A percentile compares a stretch with the other conserved stretches of the same genome.
phyloP scores from a whole-genome alignment of 179 eudicot genomes.

The Drosera spatulata region DNA sequence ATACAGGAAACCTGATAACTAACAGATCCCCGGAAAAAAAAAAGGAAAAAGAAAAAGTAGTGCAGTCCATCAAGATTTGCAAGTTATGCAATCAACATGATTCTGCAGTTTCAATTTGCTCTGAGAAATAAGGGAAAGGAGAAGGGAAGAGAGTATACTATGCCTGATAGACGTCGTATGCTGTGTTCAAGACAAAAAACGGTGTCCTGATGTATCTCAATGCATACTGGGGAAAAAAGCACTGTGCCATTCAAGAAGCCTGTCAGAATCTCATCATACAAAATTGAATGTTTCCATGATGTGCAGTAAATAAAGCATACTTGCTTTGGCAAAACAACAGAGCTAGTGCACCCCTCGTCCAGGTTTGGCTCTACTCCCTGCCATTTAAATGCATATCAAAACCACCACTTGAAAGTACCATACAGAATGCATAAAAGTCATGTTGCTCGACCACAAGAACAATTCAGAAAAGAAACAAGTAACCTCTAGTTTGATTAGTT shows the following conservation, averaged over 20 bases:
- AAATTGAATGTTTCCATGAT: no score
- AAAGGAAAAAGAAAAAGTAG: background rate
- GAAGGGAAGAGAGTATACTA: background rate
- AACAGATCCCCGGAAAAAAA: background rate
- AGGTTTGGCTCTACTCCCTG: slow-evolving; percentile 67
- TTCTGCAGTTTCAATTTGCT: background rate
- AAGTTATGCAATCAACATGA: background rate
- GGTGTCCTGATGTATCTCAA: slow-evolving; percentile 63
- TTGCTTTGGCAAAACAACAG: slow-evolving; percentile 32
- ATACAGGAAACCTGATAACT: background rate
- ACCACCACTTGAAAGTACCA: no score
- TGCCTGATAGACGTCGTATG: slow-evolving; percentile 95
- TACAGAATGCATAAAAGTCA: no score
- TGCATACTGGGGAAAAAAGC: slow-evolving; percentile 79
- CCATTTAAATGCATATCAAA: background rate
- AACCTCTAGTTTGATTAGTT: no score
- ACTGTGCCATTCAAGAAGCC: slow-evolving; percentile 30
- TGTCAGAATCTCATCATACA: background rate
- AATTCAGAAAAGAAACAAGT: no score
- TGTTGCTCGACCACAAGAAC: no score
- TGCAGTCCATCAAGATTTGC: background rate
- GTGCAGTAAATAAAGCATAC: slow-evolving; percentile 21
- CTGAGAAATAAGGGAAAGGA: background rate
- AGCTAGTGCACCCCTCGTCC: slow-evolving; percentile 50
- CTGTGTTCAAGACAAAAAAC: slow-evolving; percentile 71